These are phyloP conservation scores for Scorias spongiosa DNA, from an alignment of 2,329 filamentous ascomycete genomes.

Conservation along the genomic window DNA sequence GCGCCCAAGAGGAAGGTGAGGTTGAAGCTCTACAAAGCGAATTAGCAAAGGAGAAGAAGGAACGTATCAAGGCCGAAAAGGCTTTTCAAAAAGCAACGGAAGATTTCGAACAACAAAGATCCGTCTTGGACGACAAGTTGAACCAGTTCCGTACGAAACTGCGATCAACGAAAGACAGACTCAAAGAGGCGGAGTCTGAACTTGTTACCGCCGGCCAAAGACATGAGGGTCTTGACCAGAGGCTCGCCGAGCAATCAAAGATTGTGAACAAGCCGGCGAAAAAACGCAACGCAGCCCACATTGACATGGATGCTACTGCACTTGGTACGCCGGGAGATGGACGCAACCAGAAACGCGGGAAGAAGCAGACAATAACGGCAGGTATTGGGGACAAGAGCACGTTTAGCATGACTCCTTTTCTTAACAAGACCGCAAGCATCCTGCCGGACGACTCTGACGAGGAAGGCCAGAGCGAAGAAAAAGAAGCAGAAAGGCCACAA, in stretches of 20 bases:
- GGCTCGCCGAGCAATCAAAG: slow-evolving; percentile 1
- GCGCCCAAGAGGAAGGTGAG: slow-evolving; percentile 24
- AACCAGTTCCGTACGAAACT: slow-evolving; percentile 56
- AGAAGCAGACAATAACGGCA: slow-evolving; percentile 39
- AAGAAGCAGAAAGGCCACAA: neutral
- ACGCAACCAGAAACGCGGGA: slow-evolving; percentile 30
- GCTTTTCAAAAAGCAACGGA: slow-evolving; percentile 40
- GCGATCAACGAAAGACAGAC: slow-evolving; percentile 52
- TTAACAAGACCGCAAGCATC: slow-evolving; percentile 57
- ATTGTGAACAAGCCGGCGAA: slow-evolving; percentile 20
- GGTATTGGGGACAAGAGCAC: slow-evolving; percentile 71
- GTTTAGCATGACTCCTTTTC: slow-evolving; percentile 87
- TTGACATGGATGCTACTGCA: slow-evolving; percentile 31
- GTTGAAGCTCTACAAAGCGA: slow-evolving; percentile 35
- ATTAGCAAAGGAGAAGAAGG: slow-evolving; percentile 35
- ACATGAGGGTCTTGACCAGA: slow-evolving; percentile 21
- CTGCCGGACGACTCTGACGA: slow-evolving; percentile 23
- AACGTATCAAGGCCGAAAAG: slow-evolving; percentile 37
- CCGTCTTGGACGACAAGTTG: slow-evolving; percentile 55
- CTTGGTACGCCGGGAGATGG: slow-evolving; percentile 35
- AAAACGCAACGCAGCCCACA: slow-evolving; percentile 28
- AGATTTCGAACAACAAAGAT: slow-evolving; percentile 47
- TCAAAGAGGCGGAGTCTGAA: slow-evolving; percentile 48
- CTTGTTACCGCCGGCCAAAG: slow-evolving; percentile 27
- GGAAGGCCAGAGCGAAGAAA: neutral